Base-by-base conservation (phyloP, 352 stramenopile genomes). In the Phytopythium helicoides region DNA sequence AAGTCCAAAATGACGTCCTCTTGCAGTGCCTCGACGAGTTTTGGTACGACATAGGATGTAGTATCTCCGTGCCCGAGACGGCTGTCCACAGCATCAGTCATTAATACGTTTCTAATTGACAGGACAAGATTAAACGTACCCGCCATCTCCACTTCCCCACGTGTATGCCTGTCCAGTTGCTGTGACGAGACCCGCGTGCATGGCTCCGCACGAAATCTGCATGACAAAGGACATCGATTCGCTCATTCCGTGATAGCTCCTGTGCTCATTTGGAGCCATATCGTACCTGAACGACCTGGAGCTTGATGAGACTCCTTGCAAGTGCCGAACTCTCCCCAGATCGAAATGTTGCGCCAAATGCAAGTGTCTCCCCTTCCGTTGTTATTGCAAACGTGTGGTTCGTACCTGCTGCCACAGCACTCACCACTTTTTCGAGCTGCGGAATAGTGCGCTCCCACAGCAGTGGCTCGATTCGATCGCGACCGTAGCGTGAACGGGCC, bases 131-230 rank as follows among this genome's bases (percentile, higher is more conserved):
- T 36, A 1, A 16, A n/a, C 76, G 54, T 75, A 92, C 83, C 83
- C 84, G 60, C 81, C 84, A 47, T 94, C 84, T 18, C 84, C 81
- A 33, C 72, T 92, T 18, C 84, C 84, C 84, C 84, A 94, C 3
- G 81, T 92, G 56, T 78, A 94, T 1, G 66, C 81, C 40, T 90
- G 81, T 8, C 84, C 82, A 10, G 81, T 74, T 3, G 52, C 72
- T 11, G 81, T 92, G n/a, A 94, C 76, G 16, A 94, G 61, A 2
- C 79, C 84, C 19, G 81, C 81, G 36, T 94, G 84, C 68, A 87
- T 78, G 0, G 81, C 76, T 1, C 84, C 84, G 47, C 84, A 94
- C 22, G 81, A 89, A 11, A 93, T 86, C 78, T 89, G 47, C n/a
- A n/a, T n/a, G n/a, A n/a, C n/a, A n/a, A n/a, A n/a, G n/a, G n/a